phyloP scores from a whole-genome alignment of 2,329 filamentous ascomycete species.

The Tolypocladium ophioglossoides region DNA sequence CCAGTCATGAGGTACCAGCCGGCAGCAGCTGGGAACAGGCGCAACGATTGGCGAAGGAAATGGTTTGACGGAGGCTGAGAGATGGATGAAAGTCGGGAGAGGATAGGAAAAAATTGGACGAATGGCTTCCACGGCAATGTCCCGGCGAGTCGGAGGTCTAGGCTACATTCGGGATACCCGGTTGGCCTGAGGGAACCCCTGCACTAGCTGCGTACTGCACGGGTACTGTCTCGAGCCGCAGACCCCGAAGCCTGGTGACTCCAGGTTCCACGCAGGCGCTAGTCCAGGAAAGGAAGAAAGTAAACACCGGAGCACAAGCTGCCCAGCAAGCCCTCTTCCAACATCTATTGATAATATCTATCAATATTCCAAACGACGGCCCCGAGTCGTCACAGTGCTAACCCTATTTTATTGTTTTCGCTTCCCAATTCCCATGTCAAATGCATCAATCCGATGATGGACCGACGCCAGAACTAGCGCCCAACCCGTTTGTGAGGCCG shows the following conservation, averaged over 20 bases:
- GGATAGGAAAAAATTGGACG: constrained; percentile 20
- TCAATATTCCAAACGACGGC: not conserved
- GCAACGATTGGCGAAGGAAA: constrained; percentile 2
- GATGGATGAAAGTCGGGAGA: constrained; percentile 9
- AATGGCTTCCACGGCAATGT: constrained; percentile 15
- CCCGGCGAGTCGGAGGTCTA: constrained; percentile 12
- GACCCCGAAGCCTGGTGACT: constrained; percentile 1
- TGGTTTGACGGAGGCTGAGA: constrained; percentile 9
- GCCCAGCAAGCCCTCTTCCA: not conserved
- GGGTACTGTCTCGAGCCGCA: constrained; percentile 1
- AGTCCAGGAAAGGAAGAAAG: constrained; percentile 17
- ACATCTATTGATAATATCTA: not conserved
- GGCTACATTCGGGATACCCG: constrained; percentile 1
- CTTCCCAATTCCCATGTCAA: not conserved
- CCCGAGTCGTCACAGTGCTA: not conserved
- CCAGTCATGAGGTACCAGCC: constrained; percentile 17
- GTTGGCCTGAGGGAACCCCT: not conserved
- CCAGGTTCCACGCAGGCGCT: constrained; percentile 5
- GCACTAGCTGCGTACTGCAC: not conserved
- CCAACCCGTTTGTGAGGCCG: not conserved
- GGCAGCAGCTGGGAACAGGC: constrained; percentile 12
- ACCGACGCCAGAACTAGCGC: not conserved
- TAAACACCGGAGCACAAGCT: constrained; percentile 14
- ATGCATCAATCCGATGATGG: not conserved
- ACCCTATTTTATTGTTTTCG: not conserved